Evolutionary conservation across 148 eudicot species (phyloP).

Genomic region (Nyssa sinensis): DNA sequence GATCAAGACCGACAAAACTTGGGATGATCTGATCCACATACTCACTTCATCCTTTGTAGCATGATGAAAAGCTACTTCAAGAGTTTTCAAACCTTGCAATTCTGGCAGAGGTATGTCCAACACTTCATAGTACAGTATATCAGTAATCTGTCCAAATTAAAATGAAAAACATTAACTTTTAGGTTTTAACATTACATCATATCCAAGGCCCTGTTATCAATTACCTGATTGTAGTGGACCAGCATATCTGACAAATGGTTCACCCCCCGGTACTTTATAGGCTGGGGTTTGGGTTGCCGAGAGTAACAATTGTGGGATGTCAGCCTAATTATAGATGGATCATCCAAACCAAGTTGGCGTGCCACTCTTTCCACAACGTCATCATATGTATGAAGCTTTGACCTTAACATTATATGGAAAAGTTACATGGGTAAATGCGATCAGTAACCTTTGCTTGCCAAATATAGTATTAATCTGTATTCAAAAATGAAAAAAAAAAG

Average conservation of each 20-base stretch:
- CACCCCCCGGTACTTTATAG: constrained; percentile 67
- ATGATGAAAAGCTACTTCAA: constrained; percentile 72
- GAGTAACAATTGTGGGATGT: constrained; percentile 90
- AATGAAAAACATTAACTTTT: constrained; percentile 5
- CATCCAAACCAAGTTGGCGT: constrained; percentile 65
- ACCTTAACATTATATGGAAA: constrained; percentile 55
- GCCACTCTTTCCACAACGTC: constrained; percentile 87
- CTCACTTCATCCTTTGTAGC: constrained; percentile 85
- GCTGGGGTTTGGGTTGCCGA: constrained; percentile 88
- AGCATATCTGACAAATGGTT: constrained; percentile 82
- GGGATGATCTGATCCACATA: background rate
- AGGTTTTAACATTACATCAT: background rate
- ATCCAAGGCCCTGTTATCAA: background rate
- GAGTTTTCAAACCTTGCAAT: constrained; percentile 67
- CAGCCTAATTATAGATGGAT: constrained; percentile 86
- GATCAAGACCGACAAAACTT: too few relatives aligned
- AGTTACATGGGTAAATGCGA: too few relatives aligned
- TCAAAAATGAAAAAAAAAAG: background rate
- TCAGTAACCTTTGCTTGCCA: too few relatives aligned
- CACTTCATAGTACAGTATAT: constrained; percentile 91
- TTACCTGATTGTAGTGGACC: constrained; percentile 81
- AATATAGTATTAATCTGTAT: too few relatives aligned
- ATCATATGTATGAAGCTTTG: constrained; percentile 76
- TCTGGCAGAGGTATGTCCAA: constrained; percentile 93
- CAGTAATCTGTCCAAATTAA: constrained; percentile 65